These are phyloP conservation scores for Abeoforma whisleri DNA, from an alignment of 78 protist species.

Conservation along the genomic window DNA sequence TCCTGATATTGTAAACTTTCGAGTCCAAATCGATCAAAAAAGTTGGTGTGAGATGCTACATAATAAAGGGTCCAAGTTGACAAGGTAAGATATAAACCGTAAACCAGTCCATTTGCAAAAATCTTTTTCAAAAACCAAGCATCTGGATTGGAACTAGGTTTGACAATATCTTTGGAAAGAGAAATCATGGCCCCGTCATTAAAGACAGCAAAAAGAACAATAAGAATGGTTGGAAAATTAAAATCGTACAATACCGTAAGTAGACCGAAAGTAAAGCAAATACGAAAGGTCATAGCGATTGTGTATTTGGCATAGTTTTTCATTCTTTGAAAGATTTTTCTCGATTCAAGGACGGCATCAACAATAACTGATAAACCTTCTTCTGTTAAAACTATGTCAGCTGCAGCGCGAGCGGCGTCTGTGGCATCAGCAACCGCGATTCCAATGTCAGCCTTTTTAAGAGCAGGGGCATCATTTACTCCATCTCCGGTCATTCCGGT, in stretches of 20 bases:
- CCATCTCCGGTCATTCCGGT: slow-evolving; percentile 94
- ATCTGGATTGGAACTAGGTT: slow-evolving; percentile 54
- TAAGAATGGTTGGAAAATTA: slow-evolving; percentile 59
- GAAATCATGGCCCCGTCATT: slow-evolving; percentile 73
- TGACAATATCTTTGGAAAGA: slow-evolving; percentile 60
- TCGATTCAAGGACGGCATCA: slow-evolving; percentile 57
- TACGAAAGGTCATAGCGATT: slow-evolving; percentile 58
- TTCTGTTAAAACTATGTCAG: slow-evolving; percentile 72
- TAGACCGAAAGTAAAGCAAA: slow-evolving; percentile 57
- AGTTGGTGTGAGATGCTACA: slow-evolving; percentile 35
- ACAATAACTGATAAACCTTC: slow-evolving; percentile 72
- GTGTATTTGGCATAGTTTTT: slow-evolving; percentile 60
- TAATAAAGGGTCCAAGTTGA: slow-evolving; percentile 55
- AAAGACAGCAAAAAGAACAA: slow-evolving; percentile 61
- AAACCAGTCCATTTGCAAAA: slow-evolving; percentile 44
- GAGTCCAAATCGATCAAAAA: too few species aligned
- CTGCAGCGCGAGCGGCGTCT: slow-evolving; percentile 72
- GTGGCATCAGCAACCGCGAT: slow-evolving; percentile 80
- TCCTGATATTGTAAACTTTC: too few species aligned
- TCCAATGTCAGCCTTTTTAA: slow-evolving; percentile 84
- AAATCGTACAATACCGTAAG: slow-evolving; percentile 40
- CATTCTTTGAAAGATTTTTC: slow-evolving; percentile 75
- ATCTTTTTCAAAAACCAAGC: slow-evolving; percentile 41
- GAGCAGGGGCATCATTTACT: slow-evolving; percentile 93
- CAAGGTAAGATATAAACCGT: slow-evolving; percentile 52